Percentiles rank a stretch among this genome's conserved stretches.
Evolutionary conservation across 2,329 filamentous ascomycete genomes (phyloP).

Genomic region (Coniochaeta prunicola): DNA sequence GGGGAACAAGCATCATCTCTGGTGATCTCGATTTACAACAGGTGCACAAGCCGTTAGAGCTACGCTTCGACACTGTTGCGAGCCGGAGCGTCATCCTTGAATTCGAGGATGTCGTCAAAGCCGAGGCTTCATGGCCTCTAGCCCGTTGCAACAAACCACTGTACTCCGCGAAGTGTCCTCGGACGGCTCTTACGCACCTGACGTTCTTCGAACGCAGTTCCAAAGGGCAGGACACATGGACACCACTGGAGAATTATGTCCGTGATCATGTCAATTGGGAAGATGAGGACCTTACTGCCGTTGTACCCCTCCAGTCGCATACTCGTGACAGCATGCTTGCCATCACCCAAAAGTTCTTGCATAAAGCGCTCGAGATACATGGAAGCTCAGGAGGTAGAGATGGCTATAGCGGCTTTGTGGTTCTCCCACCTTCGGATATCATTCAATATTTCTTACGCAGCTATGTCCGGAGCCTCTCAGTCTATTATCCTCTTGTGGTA

Average conservation of each 20-base stretch:
- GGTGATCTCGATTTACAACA: neutral
- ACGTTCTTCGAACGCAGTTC: slow-evolving; percentile 43
- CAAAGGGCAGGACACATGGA: slow-evolving; percentile 40
- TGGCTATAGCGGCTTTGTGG: slow-evolving; percentile 46
- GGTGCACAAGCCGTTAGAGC: neutral
- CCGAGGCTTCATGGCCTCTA: slow-evolving; percentile 43
- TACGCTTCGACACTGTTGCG: neutral
- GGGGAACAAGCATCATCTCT: slow-evolving; percentile 35
- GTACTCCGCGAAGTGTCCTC: slow-evolving; percentile 36
- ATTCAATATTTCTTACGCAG: slow-evolving; percentile 61
- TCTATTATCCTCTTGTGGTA: slow-evolving; percentile 57
- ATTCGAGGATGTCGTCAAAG: slow-evolving; percentile 37
- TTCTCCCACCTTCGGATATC: slow-evolving; percentile 58
- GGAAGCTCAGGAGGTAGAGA: slow-evolving; percentile 27
- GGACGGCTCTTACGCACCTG: slow-evolving; percentile 43
- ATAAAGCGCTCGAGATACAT: slow-evolving; percentile 64
- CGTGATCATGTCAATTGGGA: slow-evolving; percentile 26
- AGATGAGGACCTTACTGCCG: slow-evolving; percentile 27
- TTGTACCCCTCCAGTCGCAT: slow-evolving; percentile 36
- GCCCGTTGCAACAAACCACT: slow-evolving; percentile 41
- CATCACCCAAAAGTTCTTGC: slow-evolving; percentile 62
- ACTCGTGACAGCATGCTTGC: slow-evolving; percentile 64
- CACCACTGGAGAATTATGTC: slow-evolving; percentile 32
- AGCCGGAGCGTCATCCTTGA: slow-evolving; percentile 28
- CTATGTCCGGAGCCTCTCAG: slow-evolving; percentile 58